Evolutionary conservation across 768 basidiomycete genomes (phyloP), one percentile per base, ranked within the genome.

Genomic region (Dacryopinax primogenitus): DNA sequence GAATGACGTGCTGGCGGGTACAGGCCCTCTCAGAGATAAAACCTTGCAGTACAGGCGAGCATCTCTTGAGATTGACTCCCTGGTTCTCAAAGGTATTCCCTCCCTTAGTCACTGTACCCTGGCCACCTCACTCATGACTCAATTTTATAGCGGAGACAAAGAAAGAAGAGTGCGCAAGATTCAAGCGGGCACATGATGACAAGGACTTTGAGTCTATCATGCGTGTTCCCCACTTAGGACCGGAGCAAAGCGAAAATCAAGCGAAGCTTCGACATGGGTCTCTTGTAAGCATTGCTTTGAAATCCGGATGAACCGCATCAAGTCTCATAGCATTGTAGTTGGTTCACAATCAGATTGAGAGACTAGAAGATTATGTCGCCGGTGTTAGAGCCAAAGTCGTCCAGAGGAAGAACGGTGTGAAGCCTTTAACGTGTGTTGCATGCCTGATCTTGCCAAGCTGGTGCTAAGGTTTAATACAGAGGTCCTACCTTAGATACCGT

Each of bases 241-340:
- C 51, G 23, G 51, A 58, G 21, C 51, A 58, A 30, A 58, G 51
- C 32, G 51, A 58, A 30, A 58, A 58, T 58, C 51, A 58, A 58
- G 21, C 51, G 3, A 13, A 21, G 13, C 51, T 58, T 3, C 51
- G 51, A 9, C 51, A 58, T 32, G 32, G 26, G 15, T 58, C 51
- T 32, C 26, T 58, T 23, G 51, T 58, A 30, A 30, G 51, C 32
- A 4, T 6, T 6, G 7, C 4, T 44, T 23, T 44, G 18, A n/a
- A n/a, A n/a, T n/a, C n/a, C n/a, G n/a, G n/a, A n/a, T n/a, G n/a
- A n/a, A n/a, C n/a, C n/a, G n/a, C n/a, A n/a, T n/a, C n/a, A n/a
- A n/a, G n/a, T n/a, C n/a, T n/a, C n/a, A n/a, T n/a, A n/a, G n/a
- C n/a, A 7, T 58, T 30, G 18, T 21, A 58, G 51, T 11, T 58